phyloP scores from a whole-genome alignment of 2,329 filamentous ascomycete species.

The Arthrobotrys sphaeroides region DNA sequence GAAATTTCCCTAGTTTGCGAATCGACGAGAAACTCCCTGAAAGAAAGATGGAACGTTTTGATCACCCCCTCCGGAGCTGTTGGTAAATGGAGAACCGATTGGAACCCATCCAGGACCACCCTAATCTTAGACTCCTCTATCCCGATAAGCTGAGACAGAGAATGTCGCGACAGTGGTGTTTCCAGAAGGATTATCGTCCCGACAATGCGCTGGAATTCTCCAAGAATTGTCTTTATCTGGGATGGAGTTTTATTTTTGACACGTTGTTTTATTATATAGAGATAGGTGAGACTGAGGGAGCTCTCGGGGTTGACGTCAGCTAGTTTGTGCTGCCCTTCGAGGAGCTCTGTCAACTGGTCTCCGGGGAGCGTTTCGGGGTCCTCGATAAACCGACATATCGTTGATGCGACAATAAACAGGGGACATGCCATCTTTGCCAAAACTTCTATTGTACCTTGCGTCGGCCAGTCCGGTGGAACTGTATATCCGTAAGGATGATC shows the following conservation, averaged over 20 bases:
- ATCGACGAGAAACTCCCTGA: conserved; percentile 28
- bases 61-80: not conserved
- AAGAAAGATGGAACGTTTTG: conserved; percentile 19
- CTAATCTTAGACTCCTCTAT: not conserved
- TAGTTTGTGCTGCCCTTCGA: not conserved
- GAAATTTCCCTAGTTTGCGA: not conserved
- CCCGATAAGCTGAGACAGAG: not conserved
- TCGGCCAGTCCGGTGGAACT: conserved; percentile 17
- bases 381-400: conserved; percentile 31
- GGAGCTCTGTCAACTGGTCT: not conserved
- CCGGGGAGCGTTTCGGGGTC: conserved; percentile 1
- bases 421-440: conserved; percentile 17
- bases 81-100: conserved; percentile 10
- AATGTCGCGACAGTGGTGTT: not conserved
- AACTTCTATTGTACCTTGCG: not conserved
- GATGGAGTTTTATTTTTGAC: not conserved
- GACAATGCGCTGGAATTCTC: conserved; percentile 5
- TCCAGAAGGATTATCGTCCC: conserved; percentile 10
- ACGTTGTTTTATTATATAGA: conserved; percentile 21
- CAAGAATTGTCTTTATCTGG: not conserved
- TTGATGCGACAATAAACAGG: conserved; percentile 42
- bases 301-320: conserved; percentile 5
- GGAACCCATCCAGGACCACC: not conserved
- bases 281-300: conserved; percentile 20
- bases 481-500: not conserved